phyloP scores from a whole-genome alignment of 768 basidiomycete genomes.

The Leccinellum albellum region DNA sequence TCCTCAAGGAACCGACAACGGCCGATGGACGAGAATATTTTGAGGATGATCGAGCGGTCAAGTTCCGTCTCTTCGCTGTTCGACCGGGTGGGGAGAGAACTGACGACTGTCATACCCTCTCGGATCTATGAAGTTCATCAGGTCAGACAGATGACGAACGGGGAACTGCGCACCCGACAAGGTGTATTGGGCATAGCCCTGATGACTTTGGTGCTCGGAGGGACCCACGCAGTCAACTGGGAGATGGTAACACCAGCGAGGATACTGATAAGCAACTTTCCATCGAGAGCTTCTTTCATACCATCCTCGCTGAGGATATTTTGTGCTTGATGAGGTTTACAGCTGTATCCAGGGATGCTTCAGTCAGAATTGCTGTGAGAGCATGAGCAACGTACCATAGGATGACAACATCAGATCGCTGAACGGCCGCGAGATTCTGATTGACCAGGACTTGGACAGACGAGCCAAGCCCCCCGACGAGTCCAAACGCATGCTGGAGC shows the following conservation, averaged over 20 bases:
- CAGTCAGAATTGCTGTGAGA: not conserved
- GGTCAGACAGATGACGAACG: not conserved
- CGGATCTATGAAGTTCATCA: slow-evolving; percentile 63
- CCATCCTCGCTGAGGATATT: slow-evolving; percentile 69
- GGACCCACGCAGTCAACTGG: slow-evolving; percentile 75
- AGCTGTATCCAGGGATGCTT: slow-evolving; percentile 45
- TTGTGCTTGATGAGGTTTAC: slow-evolving; percentile 88
- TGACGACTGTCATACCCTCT: slow-evolving; percentile 97
- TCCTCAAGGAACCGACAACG: slow-evolving; percentile 95
- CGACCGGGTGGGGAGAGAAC: slow-evolving; percentile 54
- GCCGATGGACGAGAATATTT: slow-evolving; percentile 97
- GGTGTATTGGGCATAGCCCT: slow-evolving; percentile 99
- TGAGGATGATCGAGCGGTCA: slow-evolving; percentile 72
- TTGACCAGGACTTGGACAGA: slow-evolving; percentile 68
- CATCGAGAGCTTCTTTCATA: slow-evolving; percentile 77
- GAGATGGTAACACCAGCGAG: slow-evolving; percentile 92
- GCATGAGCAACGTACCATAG: slow-evolving; percentile 60
- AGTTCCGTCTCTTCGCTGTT: slow-evolving; percentile 43
- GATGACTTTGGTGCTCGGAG: slow-evolving; percentile 75
- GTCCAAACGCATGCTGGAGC: slow-evolving; percentile 57
- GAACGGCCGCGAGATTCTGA: slow-evolving; percentile 68
- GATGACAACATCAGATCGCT: slow-evolving; percentile 78
- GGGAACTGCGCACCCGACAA: slow-evolving; percentile 63
- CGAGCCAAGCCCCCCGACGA: slow-evolving; percentile 55
- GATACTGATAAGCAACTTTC: slow-evolving; percentile 94